Evolutionary conservation across 352 stramenopile species (phyloP), one percentile per base, ranked within the genome.

Genomic region (Phytophthora melonis): DNA sequence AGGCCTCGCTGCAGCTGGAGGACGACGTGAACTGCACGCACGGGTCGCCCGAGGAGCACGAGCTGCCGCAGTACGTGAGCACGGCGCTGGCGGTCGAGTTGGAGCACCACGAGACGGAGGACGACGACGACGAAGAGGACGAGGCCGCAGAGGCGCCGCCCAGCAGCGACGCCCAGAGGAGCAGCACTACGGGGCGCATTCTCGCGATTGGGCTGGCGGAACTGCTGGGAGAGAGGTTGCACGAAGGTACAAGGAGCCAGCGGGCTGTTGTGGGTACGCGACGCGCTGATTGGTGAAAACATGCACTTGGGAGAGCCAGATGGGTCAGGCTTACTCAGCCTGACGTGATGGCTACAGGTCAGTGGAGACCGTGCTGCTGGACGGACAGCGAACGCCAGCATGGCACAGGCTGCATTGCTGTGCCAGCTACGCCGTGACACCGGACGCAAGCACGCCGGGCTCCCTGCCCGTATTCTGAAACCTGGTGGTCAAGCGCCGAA

Each of bases 11-110:
- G 72, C 88, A 95, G 58, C 50, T 85, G 27, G 67, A 72, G 14
- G 72, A 70, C 19, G 58, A 66, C 27, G 73, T 59, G 71, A 89
- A 95, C 72, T 95, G 86, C 30, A 81, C 86, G 53, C 88, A 95
- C 25, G 85, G 81, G 65, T 91, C 73, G 56, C 80, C 72, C 0
- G 67, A 45, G 3, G 27, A 27, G 53, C 84, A 92, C 5, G 45
- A 39, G 18, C 25, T 19, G 32, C 82, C 88, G 72, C 88, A 94
- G 41, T 75, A 74, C 13, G 76, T 86, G 49, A 94, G 86, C 54
- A 82, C 65, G 25, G 83, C 80, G 19, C 58, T 70, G 36, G 74
- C 58, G 25, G 60, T 71, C 27, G 81, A 68, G 69, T 91, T 81
- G 30, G 25, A 63, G 63, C 88, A 93, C 74, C 81, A 91, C 1